phyloP scores from a whole-genome alignment of 208 protist species.

The Zelonia costaricensis region DNA sequence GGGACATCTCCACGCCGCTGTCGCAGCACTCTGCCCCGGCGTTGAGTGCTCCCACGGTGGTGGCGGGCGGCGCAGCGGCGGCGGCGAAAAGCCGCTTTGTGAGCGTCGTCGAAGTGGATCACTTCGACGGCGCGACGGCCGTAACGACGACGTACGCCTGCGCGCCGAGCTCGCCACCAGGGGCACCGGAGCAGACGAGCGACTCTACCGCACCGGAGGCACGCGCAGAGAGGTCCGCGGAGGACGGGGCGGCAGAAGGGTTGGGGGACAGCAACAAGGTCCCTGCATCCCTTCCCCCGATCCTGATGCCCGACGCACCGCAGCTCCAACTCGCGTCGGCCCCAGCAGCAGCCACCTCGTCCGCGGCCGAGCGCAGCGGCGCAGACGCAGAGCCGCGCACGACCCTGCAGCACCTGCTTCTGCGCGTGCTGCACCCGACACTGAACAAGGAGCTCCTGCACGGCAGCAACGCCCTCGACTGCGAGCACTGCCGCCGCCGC shows the following conservation, averaged over 20 bases:
- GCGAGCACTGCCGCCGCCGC: slow-evolving; percentile 41
- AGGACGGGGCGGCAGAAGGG: neutral
- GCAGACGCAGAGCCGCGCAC: neutral
- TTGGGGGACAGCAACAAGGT: neutral
- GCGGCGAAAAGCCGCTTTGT: neutral
- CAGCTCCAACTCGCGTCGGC: neutral
- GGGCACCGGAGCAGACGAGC: too few species aligned
- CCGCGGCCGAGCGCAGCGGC: neutral
- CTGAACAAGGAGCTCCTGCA: slow-evolving; percentile 46
- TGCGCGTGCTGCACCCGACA: slow-evolving; percentile 37
- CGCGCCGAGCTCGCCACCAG: neutral
- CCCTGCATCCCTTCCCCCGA: neutral
- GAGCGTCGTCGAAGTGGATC: slow-evolving; percentile 13
- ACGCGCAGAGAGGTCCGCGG: neutral
- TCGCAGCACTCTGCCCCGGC: neutral
- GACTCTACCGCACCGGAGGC: neutral
- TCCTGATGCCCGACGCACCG: neutral
- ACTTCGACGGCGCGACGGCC: slow-evolving; percentile 19
- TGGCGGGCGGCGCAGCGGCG: neutral
- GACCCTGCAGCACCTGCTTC: slow-evolving; percentile 53
- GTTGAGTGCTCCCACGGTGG: neutral
- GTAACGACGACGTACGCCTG: slow-evolving; percentile 17
- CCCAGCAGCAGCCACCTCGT: neutral
- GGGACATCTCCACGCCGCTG: slow-evolving; percentile 41
- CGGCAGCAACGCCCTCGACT: slow-evolving; percentile 54